Evolutionary conservation across 176 grass and related monocot genomes (phyloP), one percentile per base, ranked within the genome.

Genomic region (Oryza longistaminata): DNA sequence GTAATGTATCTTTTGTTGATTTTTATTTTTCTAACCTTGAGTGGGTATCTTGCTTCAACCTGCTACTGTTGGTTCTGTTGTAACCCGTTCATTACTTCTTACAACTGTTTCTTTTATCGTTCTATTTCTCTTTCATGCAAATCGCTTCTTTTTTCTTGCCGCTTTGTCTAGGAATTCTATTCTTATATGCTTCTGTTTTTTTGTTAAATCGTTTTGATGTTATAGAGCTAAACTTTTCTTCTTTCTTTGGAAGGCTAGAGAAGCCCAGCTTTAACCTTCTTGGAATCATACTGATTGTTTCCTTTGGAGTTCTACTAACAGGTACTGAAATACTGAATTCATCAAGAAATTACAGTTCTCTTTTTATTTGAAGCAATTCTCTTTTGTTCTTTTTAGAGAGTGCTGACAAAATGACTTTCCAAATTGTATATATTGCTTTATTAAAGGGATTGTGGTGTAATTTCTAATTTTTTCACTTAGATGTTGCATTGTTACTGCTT

Each of bases 251-350:
- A 92, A 98, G 96, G 83, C 91, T 98, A 90, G 96, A 98, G 92
- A 98, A 85, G 68, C 96, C 93, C 5, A 98, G 93, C 68, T 81
- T 94, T 82, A 96, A 90, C 73, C 84, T 98, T 83, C 85, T 95
- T 83, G 96, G 96, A 65, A 98, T 98, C 52, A 98, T 98, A 68
- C 25, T 98, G 50, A 44, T 94, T 78, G 91, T 98, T 94, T 96
- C 90, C 15, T 67, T 90, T 79, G 96, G 96, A 87, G 89, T 98
- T 79, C 86, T 98, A 73, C 85, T 98, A 66, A 92, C 96, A 94
- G 96, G 96, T 98, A 89, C 81, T 71, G 25, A 42, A 43, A 93
- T 98, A 87, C 81, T 68, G 25, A 42, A 43, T 81, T 69, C 35
- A 31, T 81, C 16, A 86, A 75, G 16, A 26, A 70, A 58, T 48